These are phyloP conservation scores for Tetrapisispora fleetii DNA, from an alignment of 805 yeast genomes.

Conservation along the genomic window DNA sequence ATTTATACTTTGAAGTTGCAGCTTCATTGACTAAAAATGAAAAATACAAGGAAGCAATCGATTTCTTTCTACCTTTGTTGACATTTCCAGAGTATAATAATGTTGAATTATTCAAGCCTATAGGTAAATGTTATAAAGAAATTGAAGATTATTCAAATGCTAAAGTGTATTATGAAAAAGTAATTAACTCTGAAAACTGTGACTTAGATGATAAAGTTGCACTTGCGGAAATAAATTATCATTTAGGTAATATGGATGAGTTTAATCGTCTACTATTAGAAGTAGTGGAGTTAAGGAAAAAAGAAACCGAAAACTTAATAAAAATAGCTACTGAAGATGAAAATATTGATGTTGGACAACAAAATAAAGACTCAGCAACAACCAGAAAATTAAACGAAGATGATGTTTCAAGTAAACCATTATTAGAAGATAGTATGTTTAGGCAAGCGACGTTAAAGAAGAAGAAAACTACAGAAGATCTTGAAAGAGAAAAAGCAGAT, in stretches of 20 bases:
- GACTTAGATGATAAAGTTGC: slow-evolving; percentile 68
- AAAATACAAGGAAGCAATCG: slow-evolving; percentile 64
- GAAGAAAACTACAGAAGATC: slow-evolving; percentile 27
- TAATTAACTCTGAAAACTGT: slow-evolving; percentile 47
- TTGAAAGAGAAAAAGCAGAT: slow-evolving; percentile 38
- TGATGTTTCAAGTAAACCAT: slow-evolving; percentile 21
- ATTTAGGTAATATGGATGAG: slow-evolving; percentile 48
- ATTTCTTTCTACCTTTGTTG: slow-evolving; percentile 49
- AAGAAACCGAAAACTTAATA: slow-evolving; percentile 18
- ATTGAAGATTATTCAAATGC: slow-evolving; percentile 62
- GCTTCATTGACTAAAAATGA: slow-evolving; percentile 59
- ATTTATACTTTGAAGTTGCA: slow-evolving; percentile 71
- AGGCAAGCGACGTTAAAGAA: slow-evolving; percentile 20
- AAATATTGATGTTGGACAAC: not conserved
- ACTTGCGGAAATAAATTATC: slow-evolving; percentile 72
- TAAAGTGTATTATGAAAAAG: slow-evolving; percentile 43
- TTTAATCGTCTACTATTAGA: slow-evolving; percentile 46
- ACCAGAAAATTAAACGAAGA: not conserved
- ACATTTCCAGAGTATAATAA: slow-evolving; percentile 43
- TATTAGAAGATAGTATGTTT: slow-evolving; percentile 25
- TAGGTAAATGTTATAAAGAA: slow-evolving; percentile 73
- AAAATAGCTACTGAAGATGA: slow-evolving; percentile 7
- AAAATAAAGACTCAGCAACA: not conserved
- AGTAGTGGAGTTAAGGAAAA: slow-evolving; percentile 36
- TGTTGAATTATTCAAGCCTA: slow-evolving; percentile 38